These are phyloP conservation scores for Sherardia arvensis DNA, from an alignment of 257 asterid species.

Conservation along the genomic window DNA sequence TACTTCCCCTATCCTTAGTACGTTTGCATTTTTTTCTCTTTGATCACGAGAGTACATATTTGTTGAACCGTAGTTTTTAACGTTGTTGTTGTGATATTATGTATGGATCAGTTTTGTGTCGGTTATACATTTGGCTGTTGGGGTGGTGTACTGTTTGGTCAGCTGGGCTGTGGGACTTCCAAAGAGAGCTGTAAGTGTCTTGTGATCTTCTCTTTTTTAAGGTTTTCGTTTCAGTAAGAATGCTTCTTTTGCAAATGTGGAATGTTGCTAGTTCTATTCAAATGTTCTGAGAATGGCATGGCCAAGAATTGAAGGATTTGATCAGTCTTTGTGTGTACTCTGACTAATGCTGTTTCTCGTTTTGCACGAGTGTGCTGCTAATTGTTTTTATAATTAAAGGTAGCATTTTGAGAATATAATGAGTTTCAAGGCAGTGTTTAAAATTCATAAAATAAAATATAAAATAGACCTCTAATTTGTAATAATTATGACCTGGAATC, in stretches of 20 bases:
- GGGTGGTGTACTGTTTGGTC: constrained; percentile 59
- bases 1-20: constrained; percentile 97
- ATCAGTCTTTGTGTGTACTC: neutral
- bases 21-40: constrained; percentile 12
- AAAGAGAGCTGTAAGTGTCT: constrained; percentile 84
- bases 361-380: neutral
- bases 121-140: constrained; percentile 67
- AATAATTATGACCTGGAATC: neutral
- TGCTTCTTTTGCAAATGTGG: neutral
- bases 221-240: neutral
- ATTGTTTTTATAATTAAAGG: neutral
- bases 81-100: neutral
- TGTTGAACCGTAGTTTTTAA: neutral
- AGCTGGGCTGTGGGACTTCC: constrained; percentile 91
- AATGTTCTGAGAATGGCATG: neutral
- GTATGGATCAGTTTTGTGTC: constrained; percentile 60
- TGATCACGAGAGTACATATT: neutral
- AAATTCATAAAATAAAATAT: too few relatives aligned
- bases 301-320: neutral
- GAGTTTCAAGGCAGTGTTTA: neutral
- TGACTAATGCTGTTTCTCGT: neutral
- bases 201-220: neutral
- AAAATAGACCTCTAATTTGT: neutral
- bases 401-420: neutral
- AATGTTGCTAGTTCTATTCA: neutral